These are phyloP conservation scores for Ganoderma leucocontextum DNA, from an alignment of 1,284 basidiomycete genomes.

Conservation along the genomic window DNA sequence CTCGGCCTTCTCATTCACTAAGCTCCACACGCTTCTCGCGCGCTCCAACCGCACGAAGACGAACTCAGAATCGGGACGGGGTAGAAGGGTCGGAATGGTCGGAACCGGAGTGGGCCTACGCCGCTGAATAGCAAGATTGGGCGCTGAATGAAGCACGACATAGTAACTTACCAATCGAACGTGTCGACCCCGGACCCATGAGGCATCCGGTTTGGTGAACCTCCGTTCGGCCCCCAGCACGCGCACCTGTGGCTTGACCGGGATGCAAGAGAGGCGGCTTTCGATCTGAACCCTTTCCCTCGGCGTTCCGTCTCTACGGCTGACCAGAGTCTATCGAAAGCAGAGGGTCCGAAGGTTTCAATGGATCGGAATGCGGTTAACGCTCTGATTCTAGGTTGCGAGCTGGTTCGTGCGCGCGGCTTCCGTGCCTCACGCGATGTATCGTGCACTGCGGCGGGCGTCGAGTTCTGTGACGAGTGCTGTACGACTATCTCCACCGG, in stretches of 20 bases:
- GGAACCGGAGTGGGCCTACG: not conserved
- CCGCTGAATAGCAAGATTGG: too few species aligned
- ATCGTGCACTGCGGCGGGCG: not conserved
- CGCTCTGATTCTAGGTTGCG: not conserved
- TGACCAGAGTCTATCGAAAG: not conserved
- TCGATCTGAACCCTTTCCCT: not conserved
- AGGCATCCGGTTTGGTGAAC: not conserved
- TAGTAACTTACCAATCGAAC: not conserved
- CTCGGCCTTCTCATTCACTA: not conserved
- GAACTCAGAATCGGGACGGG: not conserved
- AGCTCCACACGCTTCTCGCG: not conserved
- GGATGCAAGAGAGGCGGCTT: not conserved
- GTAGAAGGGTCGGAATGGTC: not conserved
- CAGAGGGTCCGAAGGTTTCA: not conserved
- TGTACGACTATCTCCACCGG: not conserved
- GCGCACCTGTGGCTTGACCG: not conserved
- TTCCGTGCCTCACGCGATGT: not conserved
- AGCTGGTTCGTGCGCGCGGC: not conserved
- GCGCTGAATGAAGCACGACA: too few species aligned
- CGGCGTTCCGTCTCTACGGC: not conserved
- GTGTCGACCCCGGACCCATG: not conserved
- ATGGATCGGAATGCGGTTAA: not conserved
- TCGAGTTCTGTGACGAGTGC: not conserved
- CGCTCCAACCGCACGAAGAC: not conserved
- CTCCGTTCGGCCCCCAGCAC: not conserved